Base-by-base conservation (phyloP, 495 filamentous ascomycete species). In the Tetracladium setigerum region DNA sequence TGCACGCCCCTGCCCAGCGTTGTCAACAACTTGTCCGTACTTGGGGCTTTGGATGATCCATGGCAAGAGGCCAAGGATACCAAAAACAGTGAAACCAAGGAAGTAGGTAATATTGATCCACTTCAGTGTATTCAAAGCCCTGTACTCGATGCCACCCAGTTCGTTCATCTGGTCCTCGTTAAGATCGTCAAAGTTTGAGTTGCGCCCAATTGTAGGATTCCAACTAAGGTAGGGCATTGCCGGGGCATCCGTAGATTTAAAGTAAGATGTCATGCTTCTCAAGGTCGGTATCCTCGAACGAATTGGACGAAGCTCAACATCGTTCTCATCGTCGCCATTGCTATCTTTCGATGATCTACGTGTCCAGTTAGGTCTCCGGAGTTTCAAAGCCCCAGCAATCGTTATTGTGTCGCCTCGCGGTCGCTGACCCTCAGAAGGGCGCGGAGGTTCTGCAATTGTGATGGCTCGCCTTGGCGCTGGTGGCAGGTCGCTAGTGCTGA, bases 111-210 rank as follows among this genome's bases (percentile, higher is more conserved):
- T 78, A 40, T 95, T 68, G 19, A 95, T 80, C 36, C 85, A 64
- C 1, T 86, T 83, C 31, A 97, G 62, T 5, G 87, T 87, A 62
- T 95, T 95, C 36, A 96, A 66, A 0, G 89, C 83, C 7, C 91
- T 79, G 58, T 97, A 97, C 66, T 97, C 90, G 38, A 96, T 95
- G 11, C 90, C 90, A 3, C 90, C 90, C 11, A 97, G 70, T 59
- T 97, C 91, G 54, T 97, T 87, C 40, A 89, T 75, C 64, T 97
- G 90, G 48, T 87, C 87, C 61, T 94, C 86, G 0, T 82, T 87
- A 41, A 97, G 66, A 61, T 89, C 86, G 6, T 92, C 72, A 53
- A 98, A 98, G 14, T 83, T 81, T 22, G 90, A 95, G 60, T 97
- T 97, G 34, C 92, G 76, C 14, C 86, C 92, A 32, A 95, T 70